phyloP scores from a whole-genome alignment of 169 alveolate species.

The Plasmodium berghei region DNA sequence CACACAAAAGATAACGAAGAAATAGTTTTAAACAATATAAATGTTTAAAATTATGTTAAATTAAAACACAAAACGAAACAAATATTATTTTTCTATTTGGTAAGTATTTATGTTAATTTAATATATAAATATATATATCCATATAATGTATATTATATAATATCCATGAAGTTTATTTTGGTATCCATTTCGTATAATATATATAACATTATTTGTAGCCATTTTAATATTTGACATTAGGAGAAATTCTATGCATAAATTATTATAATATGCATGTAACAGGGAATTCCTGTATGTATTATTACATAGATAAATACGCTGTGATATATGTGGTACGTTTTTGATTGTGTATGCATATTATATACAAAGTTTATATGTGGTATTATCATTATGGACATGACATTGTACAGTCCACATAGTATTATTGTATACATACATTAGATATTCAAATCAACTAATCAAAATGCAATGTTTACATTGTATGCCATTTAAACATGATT shows the following conservation, averaged over 20 bases:
- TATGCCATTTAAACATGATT: too few relatives aligned
- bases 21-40: conserved; percentile 50
- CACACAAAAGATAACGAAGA: conserved; percentile 20
- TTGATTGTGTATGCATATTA: too few relatives aligned
- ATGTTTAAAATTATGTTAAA: conserved; percentile 70
- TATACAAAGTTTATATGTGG: too few relatives aligned
- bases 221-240: neutral
- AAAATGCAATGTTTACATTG: too few relatives aligned
- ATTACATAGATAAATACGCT: too few relatives aligned
- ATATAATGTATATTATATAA: neutral
- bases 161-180: conserved; percentile 12
- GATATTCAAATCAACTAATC: too few relatives aligned
- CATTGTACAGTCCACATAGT: too few relatives aligned
- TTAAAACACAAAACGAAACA: conserved; percentile 54
- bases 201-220: neutral
- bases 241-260: neutral
- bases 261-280: neutral
- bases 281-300: too few relatives aligned
- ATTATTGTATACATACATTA: too few relatives aligned
- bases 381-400: too few relatives aligned
- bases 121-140: neutral
- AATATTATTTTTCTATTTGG: conserved; percentile 23
- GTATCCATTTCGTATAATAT: conserved; percentile 35
- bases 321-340: too few relatives aligned
- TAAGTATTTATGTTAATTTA: too few relatives aligned